A percentile compares a stretch with the other conserved stretches of the same genome.
phyloP scores from a whole-genome alignment of 108 stramenopile genomes.

The Cyclotella cryptica region DNA sequence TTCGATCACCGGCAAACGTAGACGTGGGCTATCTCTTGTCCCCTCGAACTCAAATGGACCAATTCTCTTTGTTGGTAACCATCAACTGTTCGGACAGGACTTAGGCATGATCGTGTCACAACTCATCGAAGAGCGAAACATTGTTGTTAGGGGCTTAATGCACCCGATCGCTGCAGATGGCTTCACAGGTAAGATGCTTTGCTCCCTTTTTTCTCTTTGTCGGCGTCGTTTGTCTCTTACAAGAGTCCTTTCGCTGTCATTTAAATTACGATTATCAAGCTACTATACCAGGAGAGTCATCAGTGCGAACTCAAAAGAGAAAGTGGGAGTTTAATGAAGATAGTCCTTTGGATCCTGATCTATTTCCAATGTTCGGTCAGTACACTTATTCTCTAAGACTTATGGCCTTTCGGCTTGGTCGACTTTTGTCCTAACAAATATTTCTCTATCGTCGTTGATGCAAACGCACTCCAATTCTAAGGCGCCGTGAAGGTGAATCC shows the following conservation, averaged over 20 bases:
- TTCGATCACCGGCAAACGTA: constrained; percentile 59
- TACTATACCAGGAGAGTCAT: constrained; percentile 14
- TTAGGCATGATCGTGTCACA: constrained; percentile 72
- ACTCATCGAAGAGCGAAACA: constrained; percentile 68
- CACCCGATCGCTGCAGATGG: constrained; percentile 81
- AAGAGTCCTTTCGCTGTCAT: neutral
- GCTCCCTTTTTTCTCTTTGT: too few species aligned
- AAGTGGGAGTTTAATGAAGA: constrained; percentile 55
- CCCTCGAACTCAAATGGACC: constrained; percentile 64
- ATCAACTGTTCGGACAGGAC: constrained; percentile 85
- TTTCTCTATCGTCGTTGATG: neutral
- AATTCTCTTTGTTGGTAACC: constrained; percentile 89
- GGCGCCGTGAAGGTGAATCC: constrained; percentile 91
- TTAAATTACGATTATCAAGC: neutral
- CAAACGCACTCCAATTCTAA: neutral
- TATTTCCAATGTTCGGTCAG: constrained; percentile 82
- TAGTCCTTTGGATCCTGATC: constrained; percentile 49
- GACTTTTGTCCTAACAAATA: neutral
- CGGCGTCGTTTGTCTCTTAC: neutral
- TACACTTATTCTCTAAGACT: neutral
- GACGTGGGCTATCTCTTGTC: constrained; percentile 66
- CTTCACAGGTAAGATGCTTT: constrained; percentile 20
- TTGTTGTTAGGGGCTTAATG: constrained; percentile 76
- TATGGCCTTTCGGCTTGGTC: neutral
- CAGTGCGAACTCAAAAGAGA: constrained; percentile 38